Conservation (phyloP, 2,329 filamentous ascomycete species). For the Neocatenulostroma microsporum region DNA sequence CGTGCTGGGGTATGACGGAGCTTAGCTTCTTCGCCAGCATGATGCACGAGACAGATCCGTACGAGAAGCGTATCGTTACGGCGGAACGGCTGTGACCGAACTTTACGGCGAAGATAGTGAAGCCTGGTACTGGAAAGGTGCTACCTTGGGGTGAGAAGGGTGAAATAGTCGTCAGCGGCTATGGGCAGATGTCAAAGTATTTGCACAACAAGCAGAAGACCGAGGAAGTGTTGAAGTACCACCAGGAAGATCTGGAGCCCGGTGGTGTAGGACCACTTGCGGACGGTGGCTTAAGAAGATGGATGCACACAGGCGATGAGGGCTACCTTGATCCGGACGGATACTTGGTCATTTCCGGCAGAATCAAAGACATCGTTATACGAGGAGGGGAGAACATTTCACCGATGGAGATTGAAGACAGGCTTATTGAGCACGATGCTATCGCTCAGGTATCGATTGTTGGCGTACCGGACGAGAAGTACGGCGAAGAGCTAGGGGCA, state of each 20-base stretch:
- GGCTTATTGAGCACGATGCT: slow-evolving; percentile 19
- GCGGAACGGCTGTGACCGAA: slow-evolving; percentile 73
- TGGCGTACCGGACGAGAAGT: slow-evolving; percentile 23
- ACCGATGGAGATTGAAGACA: slow-evolving; percentile 26
- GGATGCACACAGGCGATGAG: slow-evolving; percentile 59
- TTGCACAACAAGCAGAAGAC: slow-evolving; percentile 67
- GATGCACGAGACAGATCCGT: slow-evolving; percentile 46
- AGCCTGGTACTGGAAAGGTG: slow-evolving; percentile 52
- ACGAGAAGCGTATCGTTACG: slow-evolving; percentile 59
- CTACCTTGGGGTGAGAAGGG: slow-evolving; percentile 61
- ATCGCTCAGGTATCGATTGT: slow-evolving; percentile 25
- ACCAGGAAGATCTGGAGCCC: slow-evolving; percentile 20
- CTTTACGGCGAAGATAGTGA: slow-evolving; percentile 65
- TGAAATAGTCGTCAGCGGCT: slow-evolving; percentile 71
- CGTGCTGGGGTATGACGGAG: slow-evolving; percentile 58
- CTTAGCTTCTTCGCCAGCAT: slow-evolving; percentile 22
- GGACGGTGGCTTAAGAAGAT: slow-evolving; percentile 37
- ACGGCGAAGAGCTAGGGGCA: slow-evolving; percentile 25
- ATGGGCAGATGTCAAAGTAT: slow-evolving; percentile 61
- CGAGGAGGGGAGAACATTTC: slow-evolving; percentile 60
- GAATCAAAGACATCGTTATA: slow-evolving; percentile 28
- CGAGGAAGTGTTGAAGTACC: slow-evolving; percentile 51
- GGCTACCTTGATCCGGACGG: slow-evolving; percentile 41
- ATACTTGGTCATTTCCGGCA: slow-evolving; percentile 31
- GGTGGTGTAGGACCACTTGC: slow-evolving; percentile 19